A percentile compares a stretch with the other conserved stretches of the same genome.
phyloP scores from a whole-genome alignment of 805 yeast genomes.

The Candida maris region DNA sequence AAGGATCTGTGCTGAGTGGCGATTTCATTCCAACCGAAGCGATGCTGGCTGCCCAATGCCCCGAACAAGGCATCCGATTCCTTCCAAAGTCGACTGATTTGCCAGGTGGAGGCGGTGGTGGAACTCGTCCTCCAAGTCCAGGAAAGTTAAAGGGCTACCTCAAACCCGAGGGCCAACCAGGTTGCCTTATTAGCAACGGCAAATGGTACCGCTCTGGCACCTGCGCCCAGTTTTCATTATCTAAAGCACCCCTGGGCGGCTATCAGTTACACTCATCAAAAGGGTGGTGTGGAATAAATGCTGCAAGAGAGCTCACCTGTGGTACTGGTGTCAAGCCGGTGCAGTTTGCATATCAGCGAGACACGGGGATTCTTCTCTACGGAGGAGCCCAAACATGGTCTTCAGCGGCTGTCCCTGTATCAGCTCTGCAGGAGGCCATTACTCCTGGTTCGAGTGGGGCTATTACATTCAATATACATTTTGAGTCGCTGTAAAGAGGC shows the following conservation, averaged over 20 bases:
- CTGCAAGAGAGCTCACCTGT: constrained; percentile 29
- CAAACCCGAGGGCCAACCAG: constrained; percentile 48
- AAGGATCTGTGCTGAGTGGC: constrained; percentile 70
- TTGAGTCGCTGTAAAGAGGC: constrained; percentile 19
- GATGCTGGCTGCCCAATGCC: constrained; percentile 58
- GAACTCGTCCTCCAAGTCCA: constrained; percentile 32
- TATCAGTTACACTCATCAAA: constrained; percentile 61
- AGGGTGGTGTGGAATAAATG: constrained; percentile 64
- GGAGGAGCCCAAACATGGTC: constrained; percentile 66
- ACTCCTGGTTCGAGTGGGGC: constrained; percentile 41
- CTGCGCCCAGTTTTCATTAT: constrained; percentile 71
- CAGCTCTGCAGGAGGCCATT: constrained; percentile 46
- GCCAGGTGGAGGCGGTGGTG: constrained; percentile 25
- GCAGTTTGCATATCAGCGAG: constrained; percentile 56
- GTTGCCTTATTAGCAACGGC: constrained; percentile 84
- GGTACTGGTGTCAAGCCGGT: constrained; percentile 35
- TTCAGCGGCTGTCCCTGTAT: constrained; percentile 41
- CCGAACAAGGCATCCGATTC: constrained; percentile 62
- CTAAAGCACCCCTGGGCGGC: constrained; percentile 68
- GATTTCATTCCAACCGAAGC: constrained; percentile 62
- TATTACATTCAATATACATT: constrained; percentile 36
- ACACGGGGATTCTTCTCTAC: constrained; percentile 45
- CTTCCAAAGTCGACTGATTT: constrained; percentile 53
- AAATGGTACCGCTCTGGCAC: constrained; percentile 79
- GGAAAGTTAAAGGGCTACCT: constrained; percentile 42